Percentiles rank a stretch among this genome's conserved stretches.
Evolutionary conservation across 768 basidiomycete genomes (phyloP).

Genomic region (Suillus paluster): DNA sequence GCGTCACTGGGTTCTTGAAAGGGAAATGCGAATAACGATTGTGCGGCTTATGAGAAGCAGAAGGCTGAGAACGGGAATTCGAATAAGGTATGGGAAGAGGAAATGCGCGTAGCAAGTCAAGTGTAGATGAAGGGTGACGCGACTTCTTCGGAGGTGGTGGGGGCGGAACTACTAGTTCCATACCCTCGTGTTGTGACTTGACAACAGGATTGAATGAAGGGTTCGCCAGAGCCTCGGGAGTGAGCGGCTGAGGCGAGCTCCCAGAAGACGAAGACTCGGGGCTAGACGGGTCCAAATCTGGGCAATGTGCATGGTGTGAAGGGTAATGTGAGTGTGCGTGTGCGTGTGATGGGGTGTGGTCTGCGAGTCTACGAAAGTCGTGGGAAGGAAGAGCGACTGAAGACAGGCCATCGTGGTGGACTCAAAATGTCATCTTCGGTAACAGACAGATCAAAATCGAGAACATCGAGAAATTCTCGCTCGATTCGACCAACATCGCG

Average conservation of each 20-base stretch:
- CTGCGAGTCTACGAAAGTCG: conserved; percentile 29
- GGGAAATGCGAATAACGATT: conserved; percentile 29
- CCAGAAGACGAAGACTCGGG: conserved; percentile 42
- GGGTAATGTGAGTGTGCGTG: conserved; percentile 23
- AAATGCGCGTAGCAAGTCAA: conserved; percentile 52
- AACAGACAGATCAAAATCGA: conserved; percentile 74
- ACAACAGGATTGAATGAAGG: conserved; percentile 23
- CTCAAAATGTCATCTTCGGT: conserved; percentile 65
- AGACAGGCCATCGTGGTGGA: conserved; percentile 43
- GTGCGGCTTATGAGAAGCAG: conserved; percentile 29
- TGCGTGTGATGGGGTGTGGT: conserved; percentile 20
- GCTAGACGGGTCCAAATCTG: conserved; percentile 48
- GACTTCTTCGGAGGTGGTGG: conserved; percentile 29
- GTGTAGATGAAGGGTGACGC: conserved; percentile 33
- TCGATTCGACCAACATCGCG: conserved; percentile 82
- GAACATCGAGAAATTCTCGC: conserved; percentile 79
- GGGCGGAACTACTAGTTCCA: conserved; percentile 28
- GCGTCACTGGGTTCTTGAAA: conserved; percentile 20
- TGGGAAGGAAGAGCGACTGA: conserved; percentile 31
- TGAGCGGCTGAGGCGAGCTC: conserved; percentile 38
- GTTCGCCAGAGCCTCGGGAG: conserved; percentile 30
- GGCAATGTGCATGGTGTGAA: conserved; percentile 33
- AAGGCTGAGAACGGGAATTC: conserved; percentile 19
- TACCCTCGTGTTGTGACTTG: conserved; percentile 33
- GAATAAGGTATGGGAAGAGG: conserved; percentile 46